Percentiles rank a stretch among this genome's conserved stretches.
Conservation (phyloP, 2,329 filamentous ascomycete genomes). For the Helotiales sp. region DNA sequence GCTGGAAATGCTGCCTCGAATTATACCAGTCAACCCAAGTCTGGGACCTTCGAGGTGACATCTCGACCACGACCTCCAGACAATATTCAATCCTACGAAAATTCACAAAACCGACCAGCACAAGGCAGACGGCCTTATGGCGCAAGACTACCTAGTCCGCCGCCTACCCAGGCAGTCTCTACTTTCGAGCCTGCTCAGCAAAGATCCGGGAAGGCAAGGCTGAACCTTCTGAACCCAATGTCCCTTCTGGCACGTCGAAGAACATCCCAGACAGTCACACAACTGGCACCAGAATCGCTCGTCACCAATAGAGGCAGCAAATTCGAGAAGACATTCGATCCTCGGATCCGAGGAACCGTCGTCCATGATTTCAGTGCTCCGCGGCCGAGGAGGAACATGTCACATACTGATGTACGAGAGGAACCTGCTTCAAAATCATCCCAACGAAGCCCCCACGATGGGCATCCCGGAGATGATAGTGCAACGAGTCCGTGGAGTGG, state of each 20-base stretch:
- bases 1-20: constrained; percentile 24
- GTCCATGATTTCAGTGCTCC: constrained; percentile 68
- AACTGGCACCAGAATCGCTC: constrained; percentile 29
- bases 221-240: constrained; percentile 28
- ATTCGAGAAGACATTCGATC: constrained; percentile 52
- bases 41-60: constrained; percentile 18
- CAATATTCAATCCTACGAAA: constrained; percentile 14
- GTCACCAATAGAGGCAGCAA: constrained; percentile 21
- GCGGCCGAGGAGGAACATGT: constrained; percentile 44
- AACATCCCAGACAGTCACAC: constrained; percentile 33
- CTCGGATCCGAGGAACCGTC: constrained; percentile 61
- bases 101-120: constrained; percentile 22
- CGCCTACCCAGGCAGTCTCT: constrained; percentile 21
- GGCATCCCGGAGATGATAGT: constrained; percentile 22
- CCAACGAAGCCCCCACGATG: constrained; percentile 28
- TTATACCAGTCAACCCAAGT: constrained; percentile 20
- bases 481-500: constrained; percentile 28
- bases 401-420: constrained; percentile 30
- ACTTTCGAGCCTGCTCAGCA: constrained; percentile 13
- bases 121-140: constrained; percentile 27
- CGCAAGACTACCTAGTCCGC: constrained; percentile 29
- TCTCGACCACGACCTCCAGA: constrained; percentile 20
- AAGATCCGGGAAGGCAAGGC: constrained; percentile 31
- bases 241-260: constrained; percentile 35
- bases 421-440: constrained; percentile 18